Evolutionary conservation across 768 basidiomycete species (phyloP).

Genomic region (Psilocybe cubensis): DNA sequence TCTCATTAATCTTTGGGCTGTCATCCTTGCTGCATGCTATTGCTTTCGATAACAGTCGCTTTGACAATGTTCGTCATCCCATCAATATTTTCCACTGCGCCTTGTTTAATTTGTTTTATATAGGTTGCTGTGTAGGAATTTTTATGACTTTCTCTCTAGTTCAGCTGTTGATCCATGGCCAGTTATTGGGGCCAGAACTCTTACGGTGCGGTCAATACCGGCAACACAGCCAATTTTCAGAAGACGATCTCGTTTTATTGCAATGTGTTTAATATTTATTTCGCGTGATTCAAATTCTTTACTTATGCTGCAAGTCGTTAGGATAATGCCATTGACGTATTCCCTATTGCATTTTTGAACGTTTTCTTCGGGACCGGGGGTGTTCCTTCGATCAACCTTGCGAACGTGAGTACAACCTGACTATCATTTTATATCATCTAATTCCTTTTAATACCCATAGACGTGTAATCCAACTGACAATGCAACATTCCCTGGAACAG

Average conservation of each 20-base stretch:
- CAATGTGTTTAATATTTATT: slow-evolving; percentile 39
- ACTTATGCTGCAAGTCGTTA: slow-evolving; percentile 21
- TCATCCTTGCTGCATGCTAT: slow-evolving; percentile 12
- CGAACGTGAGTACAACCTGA: slow-evolving; percentile 49
- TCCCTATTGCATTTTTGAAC: slow-evolving; percentile 72
- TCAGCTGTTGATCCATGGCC: not conserved
- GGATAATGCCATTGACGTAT: slow-evolving; percentile 70
- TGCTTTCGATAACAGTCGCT: slow-evolving; percentile 60
- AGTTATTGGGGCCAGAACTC: slow-evolving; percentile 83
- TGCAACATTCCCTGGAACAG: slow-evolving; percentile 61
- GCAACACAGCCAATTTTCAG: slow-evolving; percentile 58
- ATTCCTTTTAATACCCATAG: slow-evolving; percentile 32
- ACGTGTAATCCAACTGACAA: slow-evolving; percentile 65
- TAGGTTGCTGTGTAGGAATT: slow-evolving; percentile 59
- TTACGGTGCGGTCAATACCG: slow-evolving; percentile 57
- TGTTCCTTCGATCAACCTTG: slow-evolving; percentile 67
- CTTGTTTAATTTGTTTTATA: slow-evolving; percentile 1
- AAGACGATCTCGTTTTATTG: slow-evolving; percentile 68
- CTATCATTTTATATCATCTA: not conserved
- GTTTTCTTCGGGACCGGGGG: slow-evolving; percentile 68
- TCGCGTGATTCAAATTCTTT: not conserved
- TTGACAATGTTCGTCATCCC: slow-evolving; percentile 59
- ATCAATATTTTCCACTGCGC: not conserved
- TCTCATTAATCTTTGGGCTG: slow-evolving; percentile 6
- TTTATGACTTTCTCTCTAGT: not conserved